phyloP scores from a whole-genome alignment of 208 protist genomes.

The Trypanosoma platydactyli region DNA sequence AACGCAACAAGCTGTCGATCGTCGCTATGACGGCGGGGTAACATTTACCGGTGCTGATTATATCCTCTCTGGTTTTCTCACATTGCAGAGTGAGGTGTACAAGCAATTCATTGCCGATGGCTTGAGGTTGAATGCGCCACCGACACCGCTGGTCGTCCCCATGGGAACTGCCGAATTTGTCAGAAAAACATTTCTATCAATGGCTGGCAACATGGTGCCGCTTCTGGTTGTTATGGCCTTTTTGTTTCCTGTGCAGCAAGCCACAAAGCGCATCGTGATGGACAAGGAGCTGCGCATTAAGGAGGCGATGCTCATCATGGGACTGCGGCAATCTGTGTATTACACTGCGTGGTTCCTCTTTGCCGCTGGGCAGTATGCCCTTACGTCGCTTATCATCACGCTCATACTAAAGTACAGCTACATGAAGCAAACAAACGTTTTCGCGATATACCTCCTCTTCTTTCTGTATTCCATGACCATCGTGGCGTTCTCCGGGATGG shows the following conservation, averaged over 20 bases:
- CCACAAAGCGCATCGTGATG: conserved; percentile 76
- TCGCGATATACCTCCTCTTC: conserved; percentile 49
- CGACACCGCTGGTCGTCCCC: conserved; percentile 31
- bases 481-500: conserved; percentile 54
- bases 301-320: conserved; percentile 88
- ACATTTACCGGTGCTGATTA: conserved; percentile 24
- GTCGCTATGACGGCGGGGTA: conserved; percentile 36
- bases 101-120: conserved; percentile 33
- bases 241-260: conserved; percentile 75
- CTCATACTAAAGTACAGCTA: conserved; percentile 57
- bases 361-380: conserved; percentile 50
- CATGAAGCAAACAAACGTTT: conserved; percentile 43
- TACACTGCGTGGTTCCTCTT: conserved; percentile 65
- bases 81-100: conserved; percentile 48
- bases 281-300: conserved; percentile 88
- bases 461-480: conserved; percentile 61
- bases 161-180: conserved; percentile 46
- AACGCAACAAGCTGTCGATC: conserved; percentile 9
- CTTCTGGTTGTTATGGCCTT: conserved; percentile 77
- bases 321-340: conserved; percentile 56
- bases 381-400: conserved; percentile 56
- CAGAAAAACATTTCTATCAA: conserved; percentile 44
- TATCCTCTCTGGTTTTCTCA: conserved; percentile 56
- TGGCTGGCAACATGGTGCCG: conserved; percentile 40
- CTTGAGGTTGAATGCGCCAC: conserved; percentile 2